Evolutionary conservation across 352 stramenopile genomes (phyloP), one percentile per base, ranked within the genome.

Genomic region (Halophytophthora batemanensis): DNA sequence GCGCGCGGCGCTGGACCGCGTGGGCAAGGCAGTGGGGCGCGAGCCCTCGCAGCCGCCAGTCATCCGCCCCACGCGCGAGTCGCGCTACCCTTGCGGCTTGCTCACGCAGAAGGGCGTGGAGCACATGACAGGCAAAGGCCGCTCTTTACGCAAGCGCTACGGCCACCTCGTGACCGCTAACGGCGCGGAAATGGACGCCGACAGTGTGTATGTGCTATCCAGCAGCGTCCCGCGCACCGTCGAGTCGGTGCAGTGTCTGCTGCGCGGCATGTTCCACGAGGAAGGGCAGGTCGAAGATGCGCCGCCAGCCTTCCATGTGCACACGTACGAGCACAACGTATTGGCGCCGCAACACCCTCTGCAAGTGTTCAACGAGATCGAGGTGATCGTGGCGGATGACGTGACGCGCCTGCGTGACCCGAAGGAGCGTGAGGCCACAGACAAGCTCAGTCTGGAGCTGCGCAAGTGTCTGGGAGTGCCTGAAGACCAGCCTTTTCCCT

Each of bases 131-230:
- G 53, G 28, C 35, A 86, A 88, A 46, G 79, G 82, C 58, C 69
- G 66, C 18, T 28, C 52, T 2, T 64, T 93, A 13, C 64, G 64
- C 1, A 57, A 69, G 13, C 53, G 56, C 17, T 93, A 93, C 64
- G 64, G 53, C 19, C 36, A 61, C 22, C 56, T 88, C 17, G 10
- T 92, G 15, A 34, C 48, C 14, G 25, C 13, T 45, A 45, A 46
- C 36, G 21, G 23, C 36, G 21, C 45, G 47, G 31, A 74, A 37
- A 53, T 65, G 17, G 66, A 69, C 43, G 6, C 22, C 11, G 62
- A 86, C 19, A 50, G 77, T 59, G 62, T 93, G n/a, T 86, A 82
- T 54, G 76, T 93, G 46, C 68, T 90, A 28, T 90, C 82, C 35
- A 90, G 77, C 46, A 86, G 76, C 54, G 71, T 90, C 1, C 77